A percentile compares a stretch with the other conserved stretches of the same genome.
Conservation (phyloP, 2,329 filamentous ascomycete species). For the Lecanicillium sp. region DNA sequence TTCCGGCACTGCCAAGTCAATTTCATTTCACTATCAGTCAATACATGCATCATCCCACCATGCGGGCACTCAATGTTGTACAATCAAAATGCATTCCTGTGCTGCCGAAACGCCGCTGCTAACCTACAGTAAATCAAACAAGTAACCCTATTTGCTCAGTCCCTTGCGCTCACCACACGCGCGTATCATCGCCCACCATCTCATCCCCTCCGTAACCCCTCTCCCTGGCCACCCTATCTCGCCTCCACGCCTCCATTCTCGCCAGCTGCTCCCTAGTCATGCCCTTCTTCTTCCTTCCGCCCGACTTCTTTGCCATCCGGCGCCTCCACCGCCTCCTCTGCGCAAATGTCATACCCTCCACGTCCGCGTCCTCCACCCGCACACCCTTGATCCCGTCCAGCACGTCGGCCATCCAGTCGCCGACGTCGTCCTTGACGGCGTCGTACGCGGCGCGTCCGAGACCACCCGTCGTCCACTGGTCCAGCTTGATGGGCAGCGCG, state of each 20-base stretch:
- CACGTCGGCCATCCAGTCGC: slow-evolving; percentile 43
- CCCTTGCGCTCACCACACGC: slow-evolving; percentile 19
- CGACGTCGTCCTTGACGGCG: slow-evolving; percentile 36
- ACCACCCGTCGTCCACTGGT: slow-evolving; percentile 54
- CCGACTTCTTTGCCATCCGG: slow-evolving; percentile 43
- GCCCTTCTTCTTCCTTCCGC: slow-evolving; percentile 24
- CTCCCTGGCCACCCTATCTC: slow-evolving; percentile 34
- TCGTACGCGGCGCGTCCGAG: slow-evolving; percentile 35
- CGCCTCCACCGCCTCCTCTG: slow-evolving; percentile 43
- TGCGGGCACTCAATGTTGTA: too few species aligned
- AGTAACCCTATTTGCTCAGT: neutral
- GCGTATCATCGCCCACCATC: slow-evolving; percentile 24
- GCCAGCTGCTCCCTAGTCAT: slow-evolving; percentile 34
- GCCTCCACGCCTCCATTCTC: slow-evolving; percentile 41
- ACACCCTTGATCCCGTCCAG: slow-evolving; percentile 40
- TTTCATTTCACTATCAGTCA: neutral
- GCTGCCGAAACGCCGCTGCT: slow-evolving; percentile 9
- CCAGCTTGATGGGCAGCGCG: slow-evolving; percentile 55
- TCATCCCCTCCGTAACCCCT: slow-evolving; percentile 34
- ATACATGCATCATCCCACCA: neutral
- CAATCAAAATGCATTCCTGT: neutral
- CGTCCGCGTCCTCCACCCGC: slow-evolving; percentile 39
- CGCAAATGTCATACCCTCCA: slow-evolving; percentile 38
- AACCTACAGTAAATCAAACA: neutral
- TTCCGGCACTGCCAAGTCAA: neutral